A percentile compares a stretch with the other conserved stretches of the same genome.
Conservation (phyloP, 805 yeast species). For the Candida ortonii region DNA sequence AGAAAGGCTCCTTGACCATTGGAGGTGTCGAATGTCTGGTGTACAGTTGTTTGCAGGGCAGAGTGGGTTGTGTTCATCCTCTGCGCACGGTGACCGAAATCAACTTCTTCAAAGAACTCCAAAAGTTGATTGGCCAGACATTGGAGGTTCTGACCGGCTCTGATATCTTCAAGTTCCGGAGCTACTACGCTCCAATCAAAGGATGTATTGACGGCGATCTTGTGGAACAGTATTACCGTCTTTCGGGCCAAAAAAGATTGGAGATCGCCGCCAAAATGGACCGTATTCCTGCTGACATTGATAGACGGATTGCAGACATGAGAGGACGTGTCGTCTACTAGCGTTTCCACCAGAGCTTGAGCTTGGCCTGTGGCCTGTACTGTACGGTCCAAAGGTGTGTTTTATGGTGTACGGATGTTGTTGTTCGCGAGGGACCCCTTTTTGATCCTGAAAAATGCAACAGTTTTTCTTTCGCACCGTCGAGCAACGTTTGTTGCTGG, state of each 20-base stretch:
- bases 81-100: constrained; percentile 60
- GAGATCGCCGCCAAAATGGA: constrained; percentile 43
- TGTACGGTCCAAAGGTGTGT: not conserved
- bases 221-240: constrained; percentile 52
- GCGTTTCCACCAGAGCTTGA: not conserved
- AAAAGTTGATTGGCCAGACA: constrained; percentile 41
- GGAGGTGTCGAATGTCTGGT: constrained; percentile 68
- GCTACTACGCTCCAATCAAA: constrained; percentile 79
- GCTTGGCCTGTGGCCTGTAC: not conserved
- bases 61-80: constrained; percentile 73
- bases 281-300: constrained; percentile 47
- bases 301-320: constrained; percentile 50
- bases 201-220: constrained; percentile 86
- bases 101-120: constrained; percentile 54
- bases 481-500: too few relatives aligned
- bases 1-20: constrained; percentile 47
- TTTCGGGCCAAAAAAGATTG: constrained; percentile 35
- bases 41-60: constrained; percentile 79
- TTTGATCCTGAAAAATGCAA: too few relatives aligned
- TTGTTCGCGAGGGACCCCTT: not conserved
- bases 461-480: too few relatives aligned
- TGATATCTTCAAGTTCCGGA: constrained; percentile 63
- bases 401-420: not conserved
- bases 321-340: constrained; percentile 38
- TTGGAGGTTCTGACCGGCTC: constrained; percentile 54